Evolutionary conservation across 345 rosid genomes (phyloP).

Genomic region (Balakata baccata): DNA sequence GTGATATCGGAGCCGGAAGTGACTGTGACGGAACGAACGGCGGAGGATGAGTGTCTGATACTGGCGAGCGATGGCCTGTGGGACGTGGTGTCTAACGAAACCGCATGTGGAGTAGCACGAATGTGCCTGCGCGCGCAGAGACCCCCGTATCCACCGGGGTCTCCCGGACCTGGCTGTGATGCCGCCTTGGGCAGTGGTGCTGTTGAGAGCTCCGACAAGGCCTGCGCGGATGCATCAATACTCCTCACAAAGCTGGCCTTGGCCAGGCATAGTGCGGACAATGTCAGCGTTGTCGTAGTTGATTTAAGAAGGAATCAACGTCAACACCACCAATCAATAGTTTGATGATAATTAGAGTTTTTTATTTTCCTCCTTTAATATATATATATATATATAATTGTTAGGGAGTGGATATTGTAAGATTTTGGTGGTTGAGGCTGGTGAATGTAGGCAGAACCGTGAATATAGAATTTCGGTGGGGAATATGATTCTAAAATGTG

Average conservation of each 20-base stretch:
- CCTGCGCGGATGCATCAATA: constrained; percentile 69
- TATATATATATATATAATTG: neutral
- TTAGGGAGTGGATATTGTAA: too few species aligned
- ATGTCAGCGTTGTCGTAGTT: constrained; percentile 78
- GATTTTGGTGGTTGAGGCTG: neutral
- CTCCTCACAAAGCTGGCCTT: constrained; percentile 81
- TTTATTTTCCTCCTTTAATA: neutral
- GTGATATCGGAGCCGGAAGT: constrained; percentile 87
- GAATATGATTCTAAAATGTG: constrained; percentile 4
- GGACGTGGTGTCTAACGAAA: constrained; percentile 89
- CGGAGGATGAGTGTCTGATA: constrained; percentile 73
- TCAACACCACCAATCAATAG: neutral
- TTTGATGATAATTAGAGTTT: neutral
- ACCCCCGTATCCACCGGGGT: constrained; percentile 17
- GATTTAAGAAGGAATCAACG: constrained; percentile 52
- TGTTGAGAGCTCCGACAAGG: constrained; percentile 47
- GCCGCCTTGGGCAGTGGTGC: constrained; percentile 18
- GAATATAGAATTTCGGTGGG: neutral
- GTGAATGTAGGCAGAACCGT: constrained; percentile 17
- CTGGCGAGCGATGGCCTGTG: constrained; percentile 83
- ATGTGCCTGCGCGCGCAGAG: constrained; percentile 54
- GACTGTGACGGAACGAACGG: constrained; percentile 53
- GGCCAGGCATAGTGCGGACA: constrained; percentile 69
- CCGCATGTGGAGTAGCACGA: constrained; percentile 64
- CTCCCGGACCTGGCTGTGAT: constrained; percentile 32